Percentiles rank a stretch among this genome's conserved stretches.
These are phyloP conservation scores for Aspergillus transmontanensis DNA, from an alignment of 2,329 filamentous ascomycete genomes.

Conservation along the genomic window DNA sequence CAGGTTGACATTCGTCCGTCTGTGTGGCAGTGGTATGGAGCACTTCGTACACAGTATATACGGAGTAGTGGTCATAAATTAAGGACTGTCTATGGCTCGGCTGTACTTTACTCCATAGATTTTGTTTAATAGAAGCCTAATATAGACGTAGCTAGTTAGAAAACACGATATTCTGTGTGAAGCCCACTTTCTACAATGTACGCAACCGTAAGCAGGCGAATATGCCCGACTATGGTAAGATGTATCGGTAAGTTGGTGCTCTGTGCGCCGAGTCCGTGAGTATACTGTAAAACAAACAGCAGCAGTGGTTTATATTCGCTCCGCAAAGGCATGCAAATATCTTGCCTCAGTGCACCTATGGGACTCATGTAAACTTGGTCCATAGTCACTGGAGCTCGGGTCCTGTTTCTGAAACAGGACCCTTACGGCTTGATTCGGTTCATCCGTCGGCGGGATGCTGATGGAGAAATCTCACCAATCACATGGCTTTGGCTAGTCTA, in stretches of 20 bases:
- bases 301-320: not conserved
- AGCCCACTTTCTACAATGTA: not conserved
- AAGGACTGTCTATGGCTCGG: not conserved
- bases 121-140: not conserved
- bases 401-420: too few species aligned
- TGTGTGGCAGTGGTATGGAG: not conserved
- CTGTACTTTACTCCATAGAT: not conserved
- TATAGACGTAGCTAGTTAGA: not conserved
- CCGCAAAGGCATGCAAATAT: not conserved
- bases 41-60: not conserved
- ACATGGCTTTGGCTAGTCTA: not conserved
- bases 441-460: not conserved
- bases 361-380: not conserved
- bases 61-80: not conserved
- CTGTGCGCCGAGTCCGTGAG: not conserved
- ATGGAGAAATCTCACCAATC: not conserved
- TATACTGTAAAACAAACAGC: not conserved
- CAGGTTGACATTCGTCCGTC: not conserved
- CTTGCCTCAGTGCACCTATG: not conserved
- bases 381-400: too few species aligned
- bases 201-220: not conserved
- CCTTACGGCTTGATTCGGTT: not conserved
- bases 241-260: not conserved
- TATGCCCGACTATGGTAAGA: not conserved
- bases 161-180: not conserved